These are phyloP conservation scores for Lactarius hengduanensis DNA, from an alignment of 768 basidiomycete species.

Conservation along the genomic window DNA sequence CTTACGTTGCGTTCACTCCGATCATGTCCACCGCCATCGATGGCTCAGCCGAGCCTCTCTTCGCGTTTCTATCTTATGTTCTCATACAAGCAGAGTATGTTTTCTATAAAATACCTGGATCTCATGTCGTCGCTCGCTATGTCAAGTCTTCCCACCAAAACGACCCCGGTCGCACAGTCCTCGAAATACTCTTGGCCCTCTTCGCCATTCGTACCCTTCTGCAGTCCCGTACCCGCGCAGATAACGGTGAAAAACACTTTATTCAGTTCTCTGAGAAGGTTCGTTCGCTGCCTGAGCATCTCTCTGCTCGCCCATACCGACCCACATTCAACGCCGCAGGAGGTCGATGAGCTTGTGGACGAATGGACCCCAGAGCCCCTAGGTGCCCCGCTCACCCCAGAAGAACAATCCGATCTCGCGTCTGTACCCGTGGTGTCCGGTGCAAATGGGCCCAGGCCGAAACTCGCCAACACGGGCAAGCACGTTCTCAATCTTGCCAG, in stretches of 20 bases:
- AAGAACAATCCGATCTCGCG: constrained; percentile 67
- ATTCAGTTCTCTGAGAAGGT: constrained; percentile 92
- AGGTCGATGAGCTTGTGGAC: constrained; percentile 94
- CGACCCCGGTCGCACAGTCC: constrained; percentile 87
- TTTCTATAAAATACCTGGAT: constrained; percentile 78
- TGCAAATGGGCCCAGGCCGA: constrained; percentile 79
- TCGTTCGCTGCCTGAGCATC: constrained; percentile 25
- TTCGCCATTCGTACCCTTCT: constrained; percentile 91
- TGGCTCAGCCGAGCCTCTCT: constrained; percentile 47
- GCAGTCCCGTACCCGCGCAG: constrained; percentile 85
- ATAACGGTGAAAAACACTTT: constrained; percentile 82
- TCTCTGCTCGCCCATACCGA: not conserved
- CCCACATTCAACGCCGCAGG: constrained; percentile 46
- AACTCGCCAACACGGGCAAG: constrained; percentile 68
- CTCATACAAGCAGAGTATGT: constrained; percentile 58
- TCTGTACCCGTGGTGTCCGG: constrained; percentile 78
- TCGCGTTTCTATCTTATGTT: constrained; percentile 63
- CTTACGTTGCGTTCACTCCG: not conserved
- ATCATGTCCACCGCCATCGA: constrained; percentile 36
- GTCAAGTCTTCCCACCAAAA: constrained; percentile 94
- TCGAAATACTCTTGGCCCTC: constrained; percentile 84
- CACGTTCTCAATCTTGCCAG: constrained; percentile 82
- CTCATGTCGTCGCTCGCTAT: constrained; percentile 82
- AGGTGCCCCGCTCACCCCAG: constrained; percentile 54
- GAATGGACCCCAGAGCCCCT: constrained; percentile 93